Percentiles rank a stretch among this genome's conserved stretches.
These are phyloP conservation scores for Aspergillus sojae DNA, from an alignment of 2,329 filamentous ascomycete genomes.

Conservation along the genomic window DNA sequence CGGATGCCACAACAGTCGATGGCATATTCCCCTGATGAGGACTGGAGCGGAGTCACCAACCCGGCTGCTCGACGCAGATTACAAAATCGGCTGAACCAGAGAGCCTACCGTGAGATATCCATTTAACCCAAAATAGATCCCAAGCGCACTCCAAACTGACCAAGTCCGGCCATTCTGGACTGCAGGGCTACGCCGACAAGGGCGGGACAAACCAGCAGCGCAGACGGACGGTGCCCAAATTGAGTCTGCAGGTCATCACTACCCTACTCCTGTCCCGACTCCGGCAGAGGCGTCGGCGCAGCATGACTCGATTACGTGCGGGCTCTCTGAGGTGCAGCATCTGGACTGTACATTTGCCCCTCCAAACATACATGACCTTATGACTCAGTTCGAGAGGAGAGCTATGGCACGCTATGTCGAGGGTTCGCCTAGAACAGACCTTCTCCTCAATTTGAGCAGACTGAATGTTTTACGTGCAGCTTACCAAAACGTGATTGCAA, in stretches of 20 bases:
- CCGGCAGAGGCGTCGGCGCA: background rate
- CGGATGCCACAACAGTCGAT: background rate
- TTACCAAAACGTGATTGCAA: slow-evolving; percentile 6
- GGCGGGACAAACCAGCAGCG: background rate
- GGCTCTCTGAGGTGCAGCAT: background rate
- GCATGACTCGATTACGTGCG: background rate
- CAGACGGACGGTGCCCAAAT: background rate
- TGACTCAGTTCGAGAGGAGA: background rate
- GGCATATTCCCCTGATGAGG: background rate
- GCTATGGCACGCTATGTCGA: slow-evolving; percentile 10
- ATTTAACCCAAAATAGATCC: background rate
- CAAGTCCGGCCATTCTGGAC: background rate
- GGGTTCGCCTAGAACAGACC: slow-evolving; percentile 24
- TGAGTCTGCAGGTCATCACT: background rate
- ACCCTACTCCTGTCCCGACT: background rate
- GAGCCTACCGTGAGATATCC: slow-evolving; percentile 19
- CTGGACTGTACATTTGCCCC: background rate
- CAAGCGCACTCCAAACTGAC: background rate
- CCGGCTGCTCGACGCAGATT: slow-evolving; percentile 18
- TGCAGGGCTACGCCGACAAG: background rate
- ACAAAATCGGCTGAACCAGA: slow-evolving; percentile 28
- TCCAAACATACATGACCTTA: background rate
- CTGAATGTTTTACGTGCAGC: slow-evolving; percentile 33
- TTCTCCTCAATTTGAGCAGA: slow-evolving; percentile 28
- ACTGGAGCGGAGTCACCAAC: slow-evolving; percentile 21